phyloP scores from a whole-genome alignment of 2,329 filamentous ascomycete genomes.

The Kalaharituber pfeilii region DNA sequence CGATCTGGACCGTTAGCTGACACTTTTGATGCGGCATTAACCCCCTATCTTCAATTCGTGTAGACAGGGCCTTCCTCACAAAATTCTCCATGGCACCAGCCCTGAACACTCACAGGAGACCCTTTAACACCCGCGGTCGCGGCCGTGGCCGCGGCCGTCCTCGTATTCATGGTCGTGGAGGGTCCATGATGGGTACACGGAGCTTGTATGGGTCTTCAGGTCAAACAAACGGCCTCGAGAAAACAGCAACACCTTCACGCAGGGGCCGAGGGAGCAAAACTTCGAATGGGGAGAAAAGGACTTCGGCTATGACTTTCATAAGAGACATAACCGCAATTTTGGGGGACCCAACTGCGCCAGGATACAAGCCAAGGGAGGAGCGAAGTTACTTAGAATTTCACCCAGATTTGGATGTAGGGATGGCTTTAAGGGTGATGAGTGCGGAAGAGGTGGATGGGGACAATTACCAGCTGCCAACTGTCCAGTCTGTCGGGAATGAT shows the following conservation, averaged over 20 bases:
- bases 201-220: neutral
- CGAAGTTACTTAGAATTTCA: constrained; percentile 97
- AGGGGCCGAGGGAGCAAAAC: neutral
- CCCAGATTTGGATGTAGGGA: constrained; percentile 77
- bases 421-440: constrained; percentile 14
- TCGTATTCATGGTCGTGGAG: constrained; percentile 14
- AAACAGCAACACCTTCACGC: neutral
- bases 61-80: neutral
- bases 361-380: constrained; percentile 94
- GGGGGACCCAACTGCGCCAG: constrained; percentile 39
- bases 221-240: neutral
- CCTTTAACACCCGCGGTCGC: constrained; percentile 6
- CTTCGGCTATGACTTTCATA: constrained; percentile 29
- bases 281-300: constrained; percentile 23
- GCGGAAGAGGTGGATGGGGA: constrained; percentile 20
- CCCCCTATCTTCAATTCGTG: neutral
- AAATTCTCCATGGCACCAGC: constrained; percentile 10
- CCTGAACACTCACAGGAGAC: constrained; percentile 12
- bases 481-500: neutral
- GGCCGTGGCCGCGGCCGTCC: constrained; percentile 20
- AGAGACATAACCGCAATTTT: constrained; percentile 34
- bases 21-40: neutral
- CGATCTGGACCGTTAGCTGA: too few relatives aligned
- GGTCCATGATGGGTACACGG: constrained; percentile 3
- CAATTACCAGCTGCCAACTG: constrained; percentile 19